Evolutionary conservation across 192 early-diverging fungal species (phyloP), one percentile per base, ranked within the genome.

Genomic region (Umbelopsis vinacea): DNA sequence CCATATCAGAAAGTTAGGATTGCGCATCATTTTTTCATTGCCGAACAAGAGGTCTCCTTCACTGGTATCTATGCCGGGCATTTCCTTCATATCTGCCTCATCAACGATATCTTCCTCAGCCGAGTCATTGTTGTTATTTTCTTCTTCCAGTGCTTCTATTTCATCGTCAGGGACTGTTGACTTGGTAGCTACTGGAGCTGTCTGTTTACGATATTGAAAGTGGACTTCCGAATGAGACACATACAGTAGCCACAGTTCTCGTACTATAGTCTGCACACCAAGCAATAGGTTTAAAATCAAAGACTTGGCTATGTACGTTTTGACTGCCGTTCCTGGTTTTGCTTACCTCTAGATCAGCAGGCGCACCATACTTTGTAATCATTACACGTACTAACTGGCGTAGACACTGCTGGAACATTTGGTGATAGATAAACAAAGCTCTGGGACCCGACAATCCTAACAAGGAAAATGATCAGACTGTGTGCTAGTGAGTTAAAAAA

Each of bases 171-270:
- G 35, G 21, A 68, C 47, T 2, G 11, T 57, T 43, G 35, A 22
- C 48, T 35, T 35, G 19, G 35, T 55, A 9, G 63, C 55, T 23
- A 17, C 22, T 67, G 23, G 57, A 43, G 17, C 23, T 12, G 12
- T 57, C 22, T 52, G 63, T 66, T 46, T 45, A 37, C 55, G 10
- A 52, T 43, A 46, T 57, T 47, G 7, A 45, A 29, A 55, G 40
- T 55, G 14, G 68, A 71, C n/a, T 29, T 48, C 60, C 23, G 54
- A 68, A 35, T 48, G 46, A 21, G 75, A 54, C 15, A 76, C 70
- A 50, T 71, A 69, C 14, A 77, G 8, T 38, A 81, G n/a, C 79
- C 79, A 81, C n/a, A 81, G 11, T 37, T 81, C 75, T n/a, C 75
- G 69, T 26, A 70, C 76, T 2, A 69, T 26, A 43, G 33, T 46